These are phyloP conservation scores for Gynandropsis gynandra DNA, from an alignment of 345 rosid species.

Conservation along the genomic window DNA sequence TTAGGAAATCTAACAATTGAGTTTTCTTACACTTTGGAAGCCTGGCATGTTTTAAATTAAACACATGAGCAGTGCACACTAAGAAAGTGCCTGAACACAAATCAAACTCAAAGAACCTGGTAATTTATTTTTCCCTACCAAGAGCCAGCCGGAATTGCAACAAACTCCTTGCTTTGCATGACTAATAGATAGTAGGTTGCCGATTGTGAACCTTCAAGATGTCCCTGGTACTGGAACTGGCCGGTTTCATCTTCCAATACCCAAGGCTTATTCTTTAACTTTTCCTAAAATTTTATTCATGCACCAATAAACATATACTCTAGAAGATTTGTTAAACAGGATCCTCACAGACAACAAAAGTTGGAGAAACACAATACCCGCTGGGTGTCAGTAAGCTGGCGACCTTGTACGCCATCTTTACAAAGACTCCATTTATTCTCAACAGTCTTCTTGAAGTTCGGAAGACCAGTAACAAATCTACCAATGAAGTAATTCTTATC, in stretches of 20 bases:
- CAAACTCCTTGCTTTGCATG: slow-evolving; percentile 75
- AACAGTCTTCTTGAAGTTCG: slow-evolving; percentile 69
- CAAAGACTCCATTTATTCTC: slow-evolving; percentile 87
- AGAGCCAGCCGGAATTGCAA: slow-evolving; percentile 93
- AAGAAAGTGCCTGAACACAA: not conserved
- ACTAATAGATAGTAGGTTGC: slow-evolving; percentile 89
- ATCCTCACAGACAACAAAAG: not conserved
- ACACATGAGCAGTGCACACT: not conserved
- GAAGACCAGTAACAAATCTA: slow-evolving; percentile 71
- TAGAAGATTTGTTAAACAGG: not conserved
- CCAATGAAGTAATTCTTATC: slow-evolving; percentile 91
- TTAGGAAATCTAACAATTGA: not conserved
- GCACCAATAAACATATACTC: not conserved
- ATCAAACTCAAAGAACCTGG: not conserved
- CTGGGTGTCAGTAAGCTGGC: slow-evolving; percentile 66
- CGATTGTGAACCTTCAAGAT: slow-evolving; percentile 92
- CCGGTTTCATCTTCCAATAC: slow-evolving; percentile 94
- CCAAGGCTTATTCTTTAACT: slow-evolving; percentile 94
- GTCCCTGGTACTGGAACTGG: slow-evolving; percentile 84
- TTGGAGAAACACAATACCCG: slow-evolving; percentile 36
- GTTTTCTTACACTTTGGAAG: not conserved
- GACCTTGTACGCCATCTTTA: slow-evolving; percentile 89
- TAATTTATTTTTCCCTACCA: slow-evolving; percentile 40
- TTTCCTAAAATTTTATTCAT: slow-evolving; percentile 40
- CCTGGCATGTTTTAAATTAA: not conserved